Conservation (phyloP, 805 yeast genomes). For the Schwanniomyces polymorphus region DNA sequence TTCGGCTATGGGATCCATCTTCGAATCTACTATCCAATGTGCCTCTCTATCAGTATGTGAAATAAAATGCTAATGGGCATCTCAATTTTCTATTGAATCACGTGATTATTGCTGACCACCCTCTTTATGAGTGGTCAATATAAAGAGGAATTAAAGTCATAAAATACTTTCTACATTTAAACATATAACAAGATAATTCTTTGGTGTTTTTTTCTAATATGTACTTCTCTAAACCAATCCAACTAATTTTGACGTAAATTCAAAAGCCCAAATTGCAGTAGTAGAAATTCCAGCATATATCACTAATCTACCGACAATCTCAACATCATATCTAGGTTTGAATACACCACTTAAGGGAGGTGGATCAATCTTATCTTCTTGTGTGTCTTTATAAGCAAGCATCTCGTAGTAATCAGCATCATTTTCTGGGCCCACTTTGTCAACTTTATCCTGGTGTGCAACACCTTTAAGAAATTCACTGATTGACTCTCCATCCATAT, state of each 20-base stretch:
- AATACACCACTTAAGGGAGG: conserved; percentile 44
- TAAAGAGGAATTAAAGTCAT: background rate
- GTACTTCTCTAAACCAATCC: background rate
- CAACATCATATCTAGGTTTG: conserved; percentile 67
- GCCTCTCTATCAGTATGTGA: background rate
- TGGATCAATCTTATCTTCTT: conserved; percentile 1
- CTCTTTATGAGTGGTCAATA: background rate
- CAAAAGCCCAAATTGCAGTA: conserved; percentile 49
- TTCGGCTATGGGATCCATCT: conserved; percentile 4
- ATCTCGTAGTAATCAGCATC: conserved; percentile 44
- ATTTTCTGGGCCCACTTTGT: conserved; percentile 34
- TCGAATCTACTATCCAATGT: background rate
- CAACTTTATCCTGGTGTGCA: conserved; percentile 21
- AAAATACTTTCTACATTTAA: background rate
- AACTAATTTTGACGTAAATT: conserved; percentile 16
- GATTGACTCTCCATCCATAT: conserved; percentile 26
- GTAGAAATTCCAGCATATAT: conserved; percentile 81
- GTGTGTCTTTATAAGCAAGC: conserved; percentile 27
- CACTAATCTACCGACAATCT: conserved; percentile 70
- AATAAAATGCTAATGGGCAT: background rate
- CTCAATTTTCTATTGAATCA: background rate
- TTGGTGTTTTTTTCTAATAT: background rate
- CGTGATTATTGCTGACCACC: background rate
- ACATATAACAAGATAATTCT: background rate
- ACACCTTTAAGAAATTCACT: conserved; percentile 25